Evolutionary conservation across 257 asterid genomes (phyloP), one percentile per base, ranked within the genome.

Genomic region (Gentiana straminea): DNA sequence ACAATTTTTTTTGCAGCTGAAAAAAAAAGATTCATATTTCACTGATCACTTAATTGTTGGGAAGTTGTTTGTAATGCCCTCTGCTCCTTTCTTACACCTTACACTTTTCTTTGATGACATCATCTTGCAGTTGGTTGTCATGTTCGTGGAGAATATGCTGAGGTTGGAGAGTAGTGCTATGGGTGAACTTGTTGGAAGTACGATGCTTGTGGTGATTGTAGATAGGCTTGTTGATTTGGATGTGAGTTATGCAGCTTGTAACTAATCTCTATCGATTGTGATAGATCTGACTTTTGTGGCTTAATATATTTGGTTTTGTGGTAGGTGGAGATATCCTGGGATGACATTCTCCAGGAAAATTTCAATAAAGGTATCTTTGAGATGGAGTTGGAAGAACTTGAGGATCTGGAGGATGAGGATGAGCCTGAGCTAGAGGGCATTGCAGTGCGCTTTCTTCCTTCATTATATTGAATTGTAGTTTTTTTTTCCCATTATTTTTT

Each of bases 331-430:
- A 78, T 92, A 67, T 57, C 82, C 12, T 88, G 93, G 95, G 87
- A 83, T 67, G 93, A 81, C 7, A 88, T 85, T 77, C 35, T 80
- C 65, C 85, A 73, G 52, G 95, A 85, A 62, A 90, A 88, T 74
- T 91, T 81, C 69, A 73, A 70, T n/a, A 81, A 78, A 74, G 90
- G 88, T 59, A 82, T 82, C 49, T 88, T 85, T 55, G 95, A 88
- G 58, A 81, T 85, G 83, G 95, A 88, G 81, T 77, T 92, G 61
- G 97, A 84, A 69, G 93, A 85, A 66, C 77, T 83, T 50, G 91
- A 85, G 65, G 80, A 73, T 33, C 77, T 74, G 13, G 75, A 45
- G 7, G 76, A 82, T 73, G 64, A 75, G 57, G 61, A 49, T 64
- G 79, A 70, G n/a, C 74, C 68, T 64, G 79, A 70, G n/a, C 74